A percentile compares a stretch with the other conserved stretches of the same genome.
Evolutionary conservation across 148 eudicot species (phyloP).

Genomic region (Dysphania ambrosioides): DNA sequence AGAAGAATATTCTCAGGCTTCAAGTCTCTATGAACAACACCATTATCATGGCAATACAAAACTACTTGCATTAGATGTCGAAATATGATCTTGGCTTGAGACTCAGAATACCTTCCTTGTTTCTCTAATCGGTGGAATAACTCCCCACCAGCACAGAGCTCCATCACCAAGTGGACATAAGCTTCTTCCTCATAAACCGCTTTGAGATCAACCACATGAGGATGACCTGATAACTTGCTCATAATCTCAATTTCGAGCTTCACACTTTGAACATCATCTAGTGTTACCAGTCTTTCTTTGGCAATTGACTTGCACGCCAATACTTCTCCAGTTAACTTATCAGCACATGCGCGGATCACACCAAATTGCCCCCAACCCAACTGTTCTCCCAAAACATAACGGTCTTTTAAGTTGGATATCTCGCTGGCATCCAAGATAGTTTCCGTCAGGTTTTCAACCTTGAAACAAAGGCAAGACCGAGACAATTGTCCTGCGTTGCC

Average conservation of each 20-base stretch:
- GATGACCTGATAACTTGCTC: conserved; percentile 72
- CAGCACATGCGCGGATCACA: conserved; percentile 58
- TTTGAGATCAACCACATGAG: conserved; percentile 70
- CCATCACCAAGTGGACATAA: conserved; percentile 84
- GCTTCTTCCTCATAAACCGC: conserved; percentile 86
- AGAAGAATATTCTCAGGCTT: conserved; percentile 86
- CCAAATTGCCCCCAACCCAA: conserved; percentile 89
- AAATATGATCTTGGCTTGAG: conserved; percentile 58
- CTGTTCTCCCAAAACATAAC: conserved; percentile 58
- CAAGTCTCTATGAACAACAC: conserved; percentile 86
- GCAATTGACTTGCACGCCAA: conserved; percentile 83
- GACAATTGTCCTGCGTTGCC: conserved; percentile 24
- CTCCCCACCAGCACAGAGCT: conserved; percentile 92
- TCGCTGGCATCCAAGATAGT: conserved; percentile 56
- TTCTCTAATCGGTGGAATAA: conserved; percentile 71
- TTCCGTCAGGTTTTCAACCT: conserved; percentile 45
- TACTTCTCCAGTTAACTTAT: conserved; percentile 57
- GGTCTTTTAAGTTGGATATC: conserved; percentile 45
- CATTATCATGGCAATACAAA: conserved; percentile 72
- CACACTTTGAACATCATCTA: conserved; percentile 64
- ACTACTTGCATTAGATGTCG: conserved; percentile 76
- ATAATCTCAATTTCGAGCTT: conserved; percentile 84
- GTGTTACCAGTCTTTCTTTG: conserved; percentile 64
- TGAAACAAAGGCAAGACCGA: conserved; percentile 39
- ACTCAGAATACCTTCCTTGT: conserved; percentile 61